phyloP scores from a whole-genome alignment of 2,329 filamentous ascomycete species.

The Cercospora nicotianae region DNA sequence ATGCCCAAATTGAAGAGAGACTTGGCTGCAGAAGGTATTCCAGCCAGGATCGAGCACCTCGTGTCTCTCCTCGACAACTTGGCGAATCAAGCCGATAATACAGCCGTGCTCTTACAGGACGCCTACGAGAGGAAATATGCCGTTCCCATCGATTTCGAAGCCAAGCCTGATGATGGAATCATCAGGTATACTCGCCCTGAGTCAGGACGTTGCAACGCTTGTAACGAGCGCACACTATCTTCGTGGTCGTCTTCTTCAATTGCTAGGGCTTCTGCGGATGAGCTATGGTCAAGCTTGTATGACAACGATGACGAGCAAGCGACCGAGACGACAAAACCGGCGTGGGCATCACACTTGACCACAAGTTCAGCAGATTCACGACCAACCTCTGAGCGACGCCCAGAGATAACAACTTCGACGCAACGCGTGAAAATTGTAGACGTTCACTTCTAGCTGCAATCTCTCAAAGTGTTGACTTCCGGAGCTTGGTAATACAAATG shows the following conservation, averaged over 20 bases:
- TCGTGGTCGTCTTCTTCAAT: not conserved
- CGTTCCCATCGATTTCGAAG: not conserved
- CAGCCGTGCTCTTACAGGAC: conserved; percentile 1
- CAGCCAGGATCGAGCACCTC: conserved; percentile 5
- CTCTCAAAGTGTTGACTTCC: not conserved
- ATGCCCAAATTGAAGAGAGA: not conserved
- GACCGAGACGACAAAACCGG: not conserved
- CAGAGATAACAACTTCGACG: not conserved
- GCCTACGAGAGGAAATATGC: conserved; percentile 5
- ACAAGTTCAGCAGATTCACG: too few species aligned
- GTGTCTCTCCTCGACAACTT: not conserved
- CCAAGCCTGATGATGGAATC: not conserved
- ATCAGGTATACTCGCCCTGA: not conserved
- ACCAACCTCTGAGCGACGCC: not conserved
- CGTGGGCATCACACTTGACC: not conserved
- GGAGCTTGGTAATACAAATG: not conserved
- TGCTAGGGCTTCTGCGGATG: not conserved
- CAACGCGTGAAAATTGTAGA: not conserved
- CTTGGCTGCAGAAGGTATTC: conserved; percentile 5
- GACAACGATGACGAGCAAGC: not conserved
- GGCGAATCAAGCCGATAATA: not conserved
- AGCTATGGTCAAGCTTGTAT: not conserved
- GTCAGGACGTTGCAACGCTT: not conserved
- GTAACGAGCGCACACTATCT: conserved; percentile 1
- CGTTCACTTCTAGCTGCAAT: not conserved